Evolutionary conservation across 306 rosid genomes (phyloP), one percentile per base, ranked within the genome.

Genomic region (Lupinus albus): DNA sequence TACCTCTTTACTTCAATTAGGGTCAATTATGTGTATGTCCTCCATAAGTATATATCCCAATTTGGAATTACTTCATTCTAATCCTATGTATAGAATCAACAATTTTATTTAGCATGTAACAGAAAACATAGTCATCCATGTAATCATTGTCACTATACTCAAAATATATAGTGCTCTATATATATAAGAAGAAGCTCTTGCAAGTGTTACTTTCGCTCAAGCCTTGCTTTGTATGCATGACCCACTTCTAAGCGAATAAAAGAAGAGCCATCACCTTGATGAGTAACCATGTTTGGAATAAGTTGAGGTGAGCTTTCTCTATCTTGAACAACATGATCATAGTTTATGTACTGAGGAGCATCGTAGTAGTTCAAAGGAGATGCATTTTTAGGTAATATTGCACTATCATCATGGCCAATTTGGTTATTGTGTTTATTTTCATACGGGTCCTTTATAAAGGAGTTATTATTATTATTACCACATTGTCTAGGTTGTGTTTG

Each of bases 401-500:
- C 2, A 25, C 4, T 39, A 39, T 32, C 35, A 16, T 56, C 77
- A 12, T 68, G 77, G 3, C 20, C 64, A 73, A 61, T 67, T 56
- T 46, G 62, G 25, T 64, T 56, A 42, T 71, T 76, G 14, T 75
- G 9, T 53, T 55, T 35, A 45, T 70, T 51, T 4, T 77, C 81
- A 41, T 57, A 76, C 3, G 84, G 59, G 54, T 88, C 92, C 70
- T 81, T 84, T 36, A 76, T 73, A 33, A 63, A 69, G 42, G 96
- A 78, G 4, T 25, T 25, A 51, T 8, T 51, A 8, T 25, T 25
- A 51, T 8, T 51, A 8, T 51, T 72, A 7, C 83, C 82, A 42
- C 85, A 78, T 45, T 89, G 96, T 73, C 96, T 84, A n/a, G 97
- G 96, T 16, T 88, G 95, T 17, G 88, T 88, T 44, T 94, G 96